phyloP scores from a whole-genome alignment of 768 basidiomycete species.

The Leccinum uliginosum region DNA sequence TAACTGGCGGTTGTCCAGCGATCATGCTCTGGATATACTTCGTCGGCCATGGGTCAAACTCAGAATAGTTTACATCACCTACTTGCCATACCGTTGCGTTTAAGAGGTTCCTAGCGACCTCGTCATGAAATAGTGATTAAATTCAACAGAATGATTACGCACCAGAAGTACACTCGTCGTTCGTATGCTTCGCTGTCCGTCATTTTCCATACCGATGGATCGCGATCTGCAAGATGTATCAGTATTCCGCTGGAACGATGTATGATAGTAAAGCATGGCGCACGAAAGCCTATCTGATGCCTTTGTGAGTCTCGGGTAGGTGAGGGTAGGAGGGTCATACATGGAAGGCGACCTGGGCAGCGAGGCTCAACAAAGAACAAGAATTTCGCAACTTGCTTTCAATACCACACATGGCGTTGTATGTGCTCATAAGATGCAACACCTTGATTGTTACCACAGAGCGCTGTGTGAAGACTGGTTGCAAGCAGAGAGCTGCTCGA shows the following conservation, averaged over 20 bases:
- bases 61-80: background rate
- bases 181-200: conserved; percentile 48
- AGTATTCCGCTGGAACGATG: background rate
- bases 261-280: conserved; percentile 1
- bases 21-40: conserved; percentile 33
- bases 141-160: background rate
- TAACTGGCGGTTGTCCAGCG: conserved; percentile 46
- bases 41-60: background rate
- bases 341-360: conserved; percentile 44
- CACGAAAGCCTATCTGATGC: conserved; percentile 14
- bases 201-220: conserved; percentile 50
- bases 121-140: background rate
- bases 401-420: conserved; percentile 50
- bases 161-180: conserved; percentile 52
- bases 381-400: conserved; percentile 47
- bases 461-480: conserved; percentile 39
- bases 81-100: conserved; percentile 45
- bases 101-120: conserved; percentile 35
- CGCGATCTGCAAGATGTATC: conserved; percentile 35
- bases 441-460: conserved; percentile 47
- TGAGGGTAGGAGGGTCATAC: conserved; percentile 26
- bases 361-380: conserved; percentile 43
- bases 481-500: conserved; percentile 43
- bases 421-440: conserved; percentile 50
- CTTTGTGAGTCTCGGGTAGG: background rate